phyloP scores from a whole-genome alignment of 345 rosid genomes.

The Rhodamnia argentea region DNA sequence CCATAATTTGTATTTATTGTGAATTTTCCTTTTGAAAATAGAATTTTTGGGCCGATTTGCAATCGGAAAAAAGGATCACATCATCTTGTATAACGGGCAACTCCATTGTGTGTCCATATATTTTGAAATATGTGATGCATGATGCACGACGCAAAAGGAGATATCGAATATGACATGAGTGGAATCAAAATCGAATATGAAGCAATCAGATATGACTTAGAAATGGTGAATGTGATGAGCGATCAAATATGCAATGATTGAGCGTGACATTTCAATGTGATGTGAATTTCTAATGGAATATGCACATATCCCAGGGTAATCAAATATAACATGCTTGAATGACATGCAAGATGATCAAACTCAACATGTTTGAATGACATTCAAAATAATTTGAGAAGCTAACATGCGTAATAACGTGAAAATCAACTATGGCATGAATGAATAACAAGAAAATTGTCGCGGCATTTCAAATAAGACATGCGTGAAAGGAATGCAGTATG shows the following conservation, averaged over 20 bases:
- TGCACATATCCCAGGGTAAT: not conserved
- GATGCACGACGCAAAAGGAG: not conserved
- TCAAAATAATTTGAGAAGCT: not conserved
- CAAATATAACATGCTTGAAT: not conserved
- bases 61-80: not conserved
- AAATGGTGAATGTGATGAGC: not conserved
- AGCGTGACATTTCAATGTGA: not conserved
- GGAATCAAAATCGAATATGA: not conserved
- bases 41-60: not conserved
- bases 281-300: not conserved
- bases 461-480: not conserved
- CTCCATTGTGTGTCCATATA: not conserved
- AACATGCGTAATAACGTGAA: not conserved
- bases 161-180: not conserved
- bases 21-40: not conserved
- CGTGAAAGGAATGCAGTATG: not conserved
- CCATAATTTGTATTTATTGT: not conserved
- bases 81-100: not conserved
- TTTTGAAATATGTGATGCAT: not conserved
- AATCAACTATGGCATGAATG: not conserved
- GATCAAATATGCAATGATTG: not conserved
- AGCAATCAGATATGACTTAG: not conserved
- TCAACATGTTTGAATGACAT: not conserved
- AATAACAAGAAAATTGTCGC: not conserved
- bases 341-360: not conserved